Base-by-base conservation (phyloP, 345 rosid genomes). In the Laguncularia racemosa region DNA sequence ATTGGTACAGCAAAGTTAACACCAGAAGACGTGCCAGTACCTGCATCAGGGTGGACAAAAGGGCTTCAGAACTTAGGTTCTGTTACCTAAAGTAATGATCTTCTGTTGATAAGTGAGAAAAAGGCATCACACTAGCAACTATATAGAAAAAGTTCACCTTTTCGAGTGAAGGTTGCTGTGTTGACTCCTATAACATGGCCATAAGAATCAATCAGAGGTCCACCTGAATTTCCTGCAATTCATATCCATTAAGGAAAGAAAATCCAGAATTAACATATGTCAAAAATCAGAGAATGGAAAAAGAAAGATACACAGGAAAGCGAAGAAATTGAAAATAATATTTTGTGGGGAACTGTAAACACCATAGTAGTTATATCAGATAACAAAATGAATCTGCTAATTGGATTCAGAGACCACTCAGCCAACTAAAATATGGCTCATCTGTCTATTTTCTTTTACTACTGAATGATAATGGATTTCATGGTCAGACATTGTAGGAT, bases 141-240 rank as follows among this genome's bases (percentile, higher is more conserved):
- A 55, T 19, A 38, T 33, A 46, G 16, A 44, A 18, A 5, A 15
- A 16, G 45, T 44, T 62, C 21, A 84, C 96, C 98, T 84, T 74
- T 89, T 53, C 86, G 88, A 51, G 96, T 89, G 64, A 81, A 93
- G 64, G 96, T 85, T 59, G 95, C 78, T 8, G 91, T 93, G 73
- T 92, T 92, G 1, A 92, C 91, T 47, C 97, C 95, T 19, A 92
- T 79, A 16, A 91, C 93, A 70, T 80, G 95, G 14, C 95, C 95
- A 66, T 72, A 67, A 20, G 97, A 89, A 71, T 89, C 78, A 18
- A 83, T 74, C 70, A 89, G 68, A 9, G 91, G 91, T 16, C 96
- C 95, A 15, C 93, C 91, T 12, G 96, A 86, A 59, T 87, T 88
- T 15, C 89, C 95, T 81, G 77, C 23, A 59, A 4, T 60, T 33